Conservation (phyloP, 257 asterid genomes). For the Hygrophila difformis region DNA sequence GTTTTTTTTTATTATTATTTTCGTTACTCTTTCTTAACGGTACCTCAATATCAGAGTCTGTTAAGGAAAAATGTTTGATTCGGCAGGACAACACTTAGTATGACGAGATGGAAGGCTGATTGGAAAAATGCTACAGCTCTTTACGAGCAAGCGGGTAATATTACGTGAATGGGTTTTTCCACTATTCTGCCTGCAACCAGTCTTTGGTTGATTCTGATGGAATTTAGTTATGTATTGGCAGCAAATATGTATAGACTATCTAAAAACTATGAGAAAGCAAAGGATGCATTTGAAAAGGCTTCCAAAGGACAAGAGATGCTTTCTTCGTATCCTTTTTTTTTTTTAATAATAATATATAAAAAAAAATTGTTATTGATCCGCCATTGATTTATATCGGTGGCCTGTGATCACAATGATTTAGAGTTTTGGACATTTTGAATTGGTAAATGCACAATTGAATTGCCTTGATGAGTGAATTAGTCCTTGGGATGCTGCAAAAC, state of each 20-base stretch:
- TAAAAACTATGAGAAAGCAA: slow-evolving; percentile 69
- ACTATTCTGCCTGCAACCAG: not conserved
- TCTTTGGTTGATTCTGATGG: not conserved
- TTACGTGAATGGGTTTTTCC: not conserved
- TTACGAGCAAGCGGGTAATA: slow-evolving; percentile 91
- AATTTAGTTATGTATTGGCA: slow-evolving; percentile 20
- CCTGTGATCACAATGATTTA: not conserved
- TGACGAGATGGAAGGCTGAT: slow-evolving; percentile 95
- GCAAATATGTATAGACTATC: slow-evolving; percentile 66
- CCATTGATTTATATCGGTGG: not conserved
- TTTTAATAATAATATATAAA: too few species aligned
- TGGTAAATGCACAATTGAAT: not conserved
- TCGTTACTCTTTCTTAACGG: not conserved
- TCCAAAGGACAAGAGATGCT: slow-evolving; percentile 96
- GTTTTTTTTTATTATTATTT: not conserved
- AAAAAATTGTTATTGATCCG: not conserved
- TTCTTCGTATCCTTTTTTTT: slow-evolving; percentile 60
- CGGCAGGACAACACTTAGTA: slow-evolving; percentile 73
- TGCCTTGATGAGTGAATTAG: slow-evolving; percentile 46
- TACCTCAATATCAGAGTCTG: slow-evolving; percentile 8
- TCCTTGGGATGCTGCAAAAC: slow-evolving; percentile 99
- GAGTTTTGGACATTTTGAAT: not conserved
- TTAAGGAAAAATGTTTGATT: slow-evolving; percentile 4
- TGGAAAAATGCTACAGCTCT: slow-evolving; percentile 84
- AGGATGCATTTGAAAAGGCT: slow-evolving; percentile 90